Base-by-base conservation (phyloP, 1,139 yeast genomes). In the Nadsonia starkeyi-henricii region DNA sequence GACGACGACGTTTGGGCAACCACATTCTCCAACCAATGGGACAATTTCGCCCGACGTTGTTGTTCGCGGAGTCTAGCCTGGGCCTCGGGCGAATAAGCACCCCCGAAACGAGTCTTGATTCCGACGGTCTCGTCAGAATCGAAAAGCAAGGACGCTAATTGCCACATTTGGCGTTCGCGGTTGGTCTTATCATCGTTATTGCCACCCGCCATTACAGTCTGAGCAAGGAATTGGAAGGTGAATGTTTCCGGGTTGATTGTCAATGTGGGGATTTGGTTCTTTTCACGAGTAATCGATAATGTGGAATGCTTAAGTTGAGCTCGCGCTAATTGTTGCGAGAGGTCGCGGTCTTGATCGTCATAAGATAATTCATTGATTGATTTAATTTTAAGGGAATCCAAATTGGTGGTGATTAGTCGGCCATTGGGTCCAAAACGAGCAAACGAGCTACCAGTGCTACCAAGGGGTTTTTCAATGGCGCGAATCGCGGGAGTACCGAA, bases 131-230 rank as follows among this genome's bases (percentile, higher is more conserved):
- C 52, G 8, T 56, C 55, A 23, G 66, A 66, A 57, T 82, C 91
- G 61, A 79, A 81, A 41, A 83, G 63, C 20, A 77, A 69, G 0
- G 82, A 74, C 0, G 80, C 72, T 43, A 83, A 64, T 21, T 68
- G 68, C 76, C 85, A 78, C 20, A 62, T 28, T 13, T 51, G 42
- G 1, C 41, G 30, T 33, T 58, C 62, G n/a, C 19, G 15, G 7
- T 42, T 33, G 30, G 23, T 46, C 8, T 20, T n/a, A 5, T 41
- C 30, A 9, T 42, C 12, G 26, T 42, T 44, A 39, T 36, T 9
- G 43, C 44, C 20, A 20, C 44, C 46, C 21, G 50, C 42, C 13
- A 30, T 37, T 5, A 49, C 44, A 20, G 48, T 42, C 21, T 44
- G 42, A 13, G 47, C 47, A 8, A 56, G 43, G 37, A 48, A 47